Base-by-base conservation (phyloP, 371 early-diverging fungal species). In the Syncephalastrum racemosum region DNA sequence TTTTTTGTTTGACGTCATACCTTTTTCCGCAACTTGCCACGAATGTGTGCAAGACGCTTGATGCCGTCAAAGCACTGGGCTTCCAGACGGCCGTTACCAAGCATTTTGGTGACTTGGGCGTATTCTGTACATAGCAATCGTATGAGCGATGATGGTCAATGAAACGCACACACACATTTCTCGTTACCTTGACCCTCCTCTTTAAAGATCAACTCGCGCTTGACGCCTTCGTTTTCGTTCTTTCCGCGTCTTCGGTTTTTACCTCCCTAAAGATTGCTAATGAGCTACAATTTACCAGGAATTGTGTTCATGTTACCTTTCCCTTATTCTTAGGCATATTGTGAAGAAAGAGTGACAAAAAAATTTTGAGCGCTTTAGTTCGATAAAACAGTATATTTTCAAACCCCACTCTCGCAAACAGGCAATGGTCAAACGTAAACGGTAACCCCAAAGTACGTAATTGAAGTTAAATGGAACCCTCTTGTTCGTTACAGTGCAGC, bases 1-100 rank as follows among this genome's bases (percentile, higher is more conserved):
- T 55, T 55, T 50, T 16, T 39, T 23, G n/a, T 20, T 15, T 41
- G 18, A n/a, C 18, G 10, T 19, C 49, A 13, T 62, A 93, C 94
- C 85, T 96, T 94, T 82, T 98, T 99, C 68, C 97, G 87, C 88
- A 99, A 89, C 68, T 92, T 94, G 56, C 99, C 99, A 61, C 99
- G 91, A 76, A 99, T 94, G 63, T 94, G 95, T 56, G 94, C 99
- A 69, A 94, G 74, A 50, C 99, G 87, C 75, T 88, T 94, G 39
- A 84, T 83, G 51, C 96, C 95, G 77, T 99, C 99, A 62, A 92
- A 89, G 76, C 99, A 95, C 61, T 88, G 87, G 23, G 93, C 93
- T 68, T 95, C 94, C 47, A 99, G 83, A 73, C 97, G 92, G 56
- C 97, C 97, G 75, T 96, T 95, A 55, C 99, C 99, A 58, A 99